These are phyloP conservation scores for Cryptomeria japonica DNA, from an alignment of 75 land plant genomes.

Conservation along the genomic window DNA sequence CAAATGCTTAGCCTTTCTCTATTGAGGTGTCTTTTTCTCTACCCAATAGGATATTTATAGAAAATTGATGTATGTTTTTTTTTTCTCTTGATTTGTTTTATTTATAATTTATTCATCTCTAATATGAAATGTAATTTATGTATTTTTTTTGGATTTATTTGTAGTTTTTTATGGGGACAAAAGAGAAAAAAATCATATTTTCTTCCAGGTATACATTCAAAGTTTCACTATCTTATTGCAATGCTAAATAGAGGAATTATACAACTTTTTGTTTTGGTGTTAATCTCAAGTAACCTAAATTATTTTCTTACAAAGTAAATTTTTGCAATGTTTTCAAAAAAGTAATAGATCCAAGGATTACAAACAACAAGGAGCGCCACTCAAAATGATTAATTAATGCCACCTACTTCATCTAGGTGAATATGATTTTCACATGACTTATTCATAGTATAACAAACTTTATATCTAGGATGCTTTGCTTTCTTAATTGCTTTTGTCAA, in stretches of 20 bases:
- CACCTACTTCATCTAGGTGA: background rate
- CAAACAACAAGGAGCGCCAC: background rate
- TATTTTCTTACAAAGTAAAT: background rate
- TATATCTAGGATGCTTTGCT: background rate
- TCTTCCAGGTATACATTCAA: constrained; percentile 30
- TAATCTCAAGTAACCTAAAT: background rate
- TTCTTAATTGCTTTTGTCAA: no score
- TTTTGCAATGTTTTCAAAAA: background rate
- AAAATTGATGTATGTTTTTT: background rate
- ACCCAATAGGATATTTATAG: background rate
- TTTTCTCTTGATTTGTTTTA: background rate
- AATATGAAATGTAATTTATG: background rate
- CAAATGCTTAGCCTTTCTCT: no score
- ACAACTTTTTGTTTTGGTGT: background rate
- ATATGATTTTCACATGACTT: background rate
- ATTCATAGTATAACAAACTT: background rate
- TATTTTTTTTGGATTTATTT: background rate
- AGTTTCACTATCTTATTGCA: background rate
- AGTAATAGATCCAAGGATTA: background rate
- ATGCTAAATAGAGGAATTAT: background rate
- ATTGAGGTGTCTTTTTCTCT: background rate
- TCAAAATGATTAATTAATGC: background rate
- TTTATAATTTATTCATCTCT: background rate
- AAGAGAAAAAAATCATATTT: constrained; percentile 16
- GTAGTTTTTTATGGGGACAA: constrained; percentile 51